Evolutionary conservation across 2,329 filamentous ascomycete species (phyloP), one percentile per base, ranked within the genome.

Genomic region (Orbilia blumenaviensis): DNA sequence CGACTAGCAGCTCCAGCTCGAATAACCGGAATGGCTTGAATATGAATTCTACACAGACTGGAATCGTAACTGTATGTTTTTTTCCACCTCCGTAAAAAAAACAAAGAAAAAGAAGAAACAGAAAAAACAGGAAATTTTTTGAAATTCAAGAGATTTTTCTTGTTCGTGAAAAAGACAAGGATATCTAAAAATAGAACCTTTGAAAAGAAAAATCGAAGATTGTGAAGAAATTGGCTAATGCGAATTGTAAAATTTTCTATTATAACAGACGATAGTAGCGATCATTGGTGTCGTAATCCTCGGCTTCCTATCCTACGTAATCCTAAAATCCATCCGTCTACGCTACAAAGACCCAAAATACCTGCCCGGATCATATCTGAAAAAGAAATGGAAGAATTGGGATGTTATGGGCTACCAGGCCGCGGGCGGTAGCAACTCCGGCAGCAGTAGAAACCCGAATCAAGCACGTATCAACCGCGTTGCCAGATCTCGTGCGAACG

Each of bases 371-470:
- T 64, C 72, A 38, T 76, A 48, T 48, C 44, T 76, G 48, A 76
- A 76, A 58, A 76, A 76, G 64, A 76, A 76, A 76, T 76, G 72
- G 72, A 16, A 56, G 52, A 76, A 76, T 41, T 76, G 72, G 72
- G 72, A 76, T 16, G 72, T 76, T 0, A 63, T 67, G 41, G 72
- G 72, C 21, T 76, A 76, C 41, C 56, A 64, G 3, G 72, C 72
- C 14, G 56, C 72, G 10, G 46, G 41, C 34, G 56, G 46, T 8
- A 34, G 29, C 27, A 50, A 50, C 18, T 54, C 48, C 2, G 27
- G 23, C 7, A 14, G 27, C n/a, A 54, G n/a, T n/a, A n/a, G 27
- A 10, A 27, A 14, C 21, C 32, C 34, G n/a, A 64, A 63, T 41
- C 72, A 76, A 46, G 64, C 72, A 32, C 64, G 72, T 12, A 76